Base-by-base conservation (phyloP, 768 basidiomycete species). In the Psilocybe sp. region DNA sequence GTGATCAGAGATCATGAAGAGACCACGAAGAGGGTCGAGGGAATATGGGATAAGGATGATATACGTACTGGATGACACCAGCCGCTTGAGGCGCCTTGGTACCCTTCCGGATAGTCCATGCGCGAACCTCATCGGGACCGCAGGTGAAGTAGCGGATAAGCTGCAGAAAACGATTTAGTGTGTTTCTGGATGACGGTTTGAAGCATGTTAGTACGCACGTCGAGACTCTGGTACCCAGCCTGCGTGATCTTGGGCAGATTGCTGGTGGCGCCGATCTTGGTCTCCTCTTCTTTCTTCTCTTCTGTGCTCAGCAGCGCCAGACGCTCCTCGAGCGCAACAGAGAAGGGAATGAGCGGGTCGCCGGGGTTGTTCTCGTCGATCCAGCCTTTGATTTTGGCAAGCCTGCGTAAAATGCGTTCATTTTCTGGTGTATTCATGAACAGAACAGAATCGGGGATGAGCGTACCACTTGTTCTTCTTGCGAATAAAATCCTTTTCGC, bases 381-480 rank as follows among this genome's bases (percentile, higher is more conserved):
- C 97, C 97, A 99, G 23, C 71, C 89, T 67, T 98, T 98, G 78
- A 98, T 98, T 75, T 96, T 97, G 15, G 94, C 81, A 31, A 98
- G 72, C 91, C 89, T 91, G 49, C 45, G 20, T 28, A 42, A 14
- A 41, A 36, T 46, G 34, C 11, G 8, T 28, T 28, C 23, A 28
- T 28, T 28, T 7, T 28, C 23, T 28, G 23, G 7, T 28, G 7
- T 28, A 7, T 28, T 4, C 23, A 28, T 7, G 23, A 18, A 36
- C 41, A 33, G 15, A 11, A 20, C 12, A 19, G n/a, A n/a, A n/a
- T n/a, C n/a, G n/a, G n/a, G n/a, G n/a, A 7, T 36, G 16, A 15
- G 56, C 64, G 37, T 51, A 88, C 95, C 97, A 98, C 77, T 98
- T 98, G 76, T 98, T 98, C 84, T 98, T 98, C 72, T 98, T 98